These are phyloP conservation scores for Pouteria glomerata DNA, from an alignment of 148 eudicot genomes.

Conservation along the genomic window DNA sequence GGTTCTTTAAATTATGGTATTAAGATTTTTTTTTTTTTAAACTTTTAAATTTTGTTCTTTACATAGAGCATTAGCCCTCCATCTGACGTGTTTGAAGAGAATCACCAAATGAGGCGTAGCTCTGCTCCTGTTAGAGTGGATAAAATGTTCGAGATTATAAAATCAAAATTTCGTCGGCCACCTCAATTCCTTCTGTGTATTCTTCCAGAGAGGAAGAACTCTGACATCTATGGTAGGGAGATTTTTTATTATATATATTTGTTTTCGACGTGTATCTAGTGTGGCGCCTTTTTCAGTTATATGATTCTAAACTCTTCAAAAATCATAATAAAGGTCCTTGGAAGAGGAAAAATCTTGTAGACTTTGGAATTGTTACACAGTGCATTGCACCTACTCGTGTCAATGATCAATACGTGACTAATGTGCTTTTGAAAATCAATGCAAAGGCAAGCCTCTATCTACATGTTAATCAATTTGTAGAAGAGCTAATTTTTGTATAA, in stretches of 20 bases:
- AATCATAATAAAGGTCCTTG: no score
- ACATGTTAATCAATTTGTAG: no score
- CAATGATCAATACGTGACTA: conserved; percentile 27
- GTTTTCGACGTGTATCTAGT: no score
- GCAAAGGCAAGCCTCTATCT: conserved; percentile 17
- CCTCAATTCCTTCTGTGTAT: conserved; percentile 31
- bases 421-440: conserved; percentile 30
- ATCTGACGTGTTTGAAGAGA: conserved; percentile 23
- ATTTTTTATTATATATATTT: no score
- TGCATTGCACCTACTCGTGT: conserved; percentile 20
- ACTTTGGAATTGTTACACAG: conserved; percentile 25
- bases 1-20: not conserved
- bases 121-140: conserved; percentile 28
- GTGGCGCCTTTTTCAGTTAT: no score
- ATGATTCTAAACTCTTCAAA: no score
- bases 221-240: conserved; percentile 32
- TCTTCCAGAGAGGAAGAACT: conserved; percentile 33
- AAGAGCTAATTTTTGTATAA: not conserved
- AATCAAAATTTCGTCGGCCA: conserved; percentile 20
- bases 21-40: not conserved
- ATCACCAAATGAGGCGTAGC: conserved; percentile 15
- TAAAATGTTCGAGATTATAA: conserved; percentile 24
- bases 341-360: conserved; percentile 24
- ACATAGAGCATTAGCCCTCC: conserved; percentile 12
- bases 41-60: not conserved